Base-by-base conservation (phyloP, 345 rosid species). In the Salix koriyanagi region DNA sequence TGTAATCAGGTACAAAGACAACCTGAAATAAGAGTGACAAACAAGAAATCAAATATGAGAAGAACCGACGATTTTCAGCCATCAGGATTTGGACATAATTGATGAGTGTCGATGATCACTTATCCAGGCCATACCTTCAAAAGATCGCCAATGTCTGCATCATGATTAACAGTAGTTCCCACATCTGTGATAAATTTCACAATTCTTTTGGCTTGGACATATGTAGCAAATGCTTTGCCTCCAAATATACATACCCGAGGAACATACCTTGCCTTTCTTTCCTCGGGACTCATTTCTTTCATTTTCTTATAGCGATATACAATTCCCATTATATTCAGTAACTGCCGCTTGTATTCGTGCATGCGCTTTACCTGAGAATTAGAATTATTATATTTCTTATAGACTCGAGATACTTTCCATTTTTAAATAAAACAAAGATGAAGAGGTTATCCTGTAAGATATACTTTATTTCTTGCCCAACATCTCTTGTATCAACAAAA, bases 221-320 rank as follows among this genome's bases (percentile, higher is more conserved):
- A 90, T 18, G 97, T 90, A 67, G 95, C 85, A 56, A 92, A 90
- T 71, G 97, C 95, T 83, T 92, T 90, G 30, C 97, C 95, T 30
- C 95, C 97, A 76, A 90, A 87, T 79, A 92, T 89, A 79, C 93
- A 92, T 61, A 92, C 93, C 75, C 97, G 77, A 6, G 94, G 93
- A 64, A 83, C 93, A 80, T 66, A 92, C 16, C 74, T 84, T 7
- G 79, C 77, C 79, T 79, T 83, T 74, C 92, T 85, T 75, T 90
- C 92, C 41, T 80, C 83, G 8, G 81, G 78, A 78, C 74, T 87
- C 92, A 89, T 86, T 83, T 90, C 97, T 76, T 90, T 90, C 95
- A 90, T 92, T 84, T 84, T 84, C 84, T 92, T 90, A 84, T 90
- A 92, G 26, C 93, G 86, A 72, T 90, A 86, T 30, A 88, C 92